These are phyloP conservation scores for Wickerhamomyces ciferrii DNA, from an alignment of 805 yeast species.

Conservation along the genomic window DNA sequence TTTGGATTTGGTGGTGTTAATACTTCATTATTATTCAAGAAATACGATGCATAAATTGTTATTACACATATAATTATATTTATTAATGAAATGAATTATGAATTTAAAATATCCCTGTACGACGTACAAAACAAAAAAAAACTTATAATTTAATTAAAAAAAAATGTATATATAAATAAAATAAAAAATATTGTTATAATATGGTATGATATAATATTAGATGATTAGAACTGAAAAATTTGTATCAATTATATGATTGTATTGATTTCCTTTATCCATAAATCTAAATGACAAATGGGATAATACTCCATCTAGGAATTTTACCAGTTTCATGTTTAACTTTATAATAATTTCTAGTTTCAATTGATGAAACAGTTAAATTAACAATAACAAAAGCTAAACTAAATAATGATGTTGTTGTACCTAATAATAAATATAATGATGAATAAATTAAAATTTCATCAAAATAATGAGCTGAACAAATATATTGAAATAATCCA, in stretches of 20 bases:
- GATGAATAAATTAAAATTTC: conserved; percentile 53
- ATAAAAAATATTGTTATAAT: too few relatives aligned
- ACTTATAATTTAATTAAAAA: not conserved
- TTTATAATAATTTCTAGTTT: conserved; percentile 43
- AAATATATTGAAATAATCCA: conserved; percentile 42
- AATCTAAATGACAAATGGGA: conserved; percentile 28
- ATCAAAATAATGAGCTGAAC: conserved; percentile 68
- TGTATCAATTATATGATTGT: too few relatives aligned
- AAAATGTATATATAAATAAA: too few relatives aligned
- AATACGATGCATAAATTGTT: conserved; percentile 10
- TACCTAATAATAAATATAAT: conserved; percentile 16
- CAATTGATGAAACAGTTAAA: conserved; percentile 50
- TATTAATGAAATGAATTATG: not conserved
- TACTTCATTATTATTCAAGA: conserved; percentile 59
- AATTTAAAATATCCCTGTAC: too few relatives aligned
- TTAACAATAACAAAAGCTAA: conserved; percentile 34
- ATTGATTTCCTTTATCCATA: too few relatives aligned
- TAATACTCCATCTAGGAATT: conserved; percentile 26
- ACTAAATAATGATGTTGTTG: conserved; percentile 12
- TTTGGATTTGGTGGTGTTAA: conserved; percentile 99
- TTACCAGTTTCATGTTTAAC: conserved; percentile 11
- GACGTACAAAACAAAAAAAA: too few relatives aligned
- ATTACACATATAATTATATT: not conserved
- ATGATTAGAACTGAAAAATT: too few relatives aligned
- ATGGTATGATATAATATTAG: too few relatives aligned